Base-by-base conservation (phyloP, 176 grass and related monocot genomes). In the Lolium perenne region DNA sequence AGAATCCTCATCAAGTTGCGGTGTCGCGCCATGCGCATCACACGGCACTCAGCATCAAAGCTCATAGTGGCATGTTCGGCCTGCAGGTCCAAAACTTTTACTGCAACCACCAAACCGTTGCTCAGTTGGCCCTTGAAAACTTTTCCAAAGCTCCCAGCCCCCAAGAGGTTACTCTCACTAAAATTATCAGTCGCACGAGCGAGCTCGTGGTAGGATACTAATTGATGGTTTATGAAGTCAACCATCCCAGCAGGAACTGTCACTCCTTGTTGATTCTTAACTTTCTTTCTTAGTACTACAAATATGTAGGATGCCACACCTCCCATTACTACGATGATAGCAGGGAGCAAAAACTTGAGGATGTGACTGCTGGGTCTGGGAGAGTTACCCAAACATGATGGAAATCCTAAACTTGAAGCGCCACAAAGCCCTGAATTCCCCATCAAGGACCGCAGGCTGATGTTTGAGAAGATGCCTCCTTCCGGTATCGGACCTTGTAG, bases 391-490 rank as follows among this genome's bases (percentile, higher is more conserved):
- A 38, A 6, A 8, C 75, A 77, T 0, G 53, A 35, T 21, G 75
- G 15, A 21, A 77, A 77, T n/a, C 75, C 75, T 7, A 77, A 32
- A 40, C 4, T 4, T 40, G 51, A 6, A 77, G 8, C 51, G n/a
- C 75, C 75, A 21, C 75, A 77, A n/a, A 77, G 75, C 29, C 29
- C 53, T 20, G 75, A 29, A 18, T 77, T 77, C 2, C 51, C 75
- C 6, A 38, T 38, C 53, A 77, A 77, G 23, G 51, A 77, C 13
- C n/a, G 13, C 75, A 77, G 51, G 3, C 26, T 77, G 75, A 77
- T 77, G 16, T 77, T 77, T 38, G 75, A 58, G 17, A 77, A 77
- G 8, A 77, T 5, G 7, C 75, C 75, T 77, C 51, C 75, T 40
- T 58, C 29, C 0, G 75, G 75, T 77, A 77, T 58, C 26, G 38